These are phyloP conservation scores for Neobulgaria alba DNA, from an alignment of 2,329 filamentous ascomycete species.

Conservation along the genomic window DNA sequence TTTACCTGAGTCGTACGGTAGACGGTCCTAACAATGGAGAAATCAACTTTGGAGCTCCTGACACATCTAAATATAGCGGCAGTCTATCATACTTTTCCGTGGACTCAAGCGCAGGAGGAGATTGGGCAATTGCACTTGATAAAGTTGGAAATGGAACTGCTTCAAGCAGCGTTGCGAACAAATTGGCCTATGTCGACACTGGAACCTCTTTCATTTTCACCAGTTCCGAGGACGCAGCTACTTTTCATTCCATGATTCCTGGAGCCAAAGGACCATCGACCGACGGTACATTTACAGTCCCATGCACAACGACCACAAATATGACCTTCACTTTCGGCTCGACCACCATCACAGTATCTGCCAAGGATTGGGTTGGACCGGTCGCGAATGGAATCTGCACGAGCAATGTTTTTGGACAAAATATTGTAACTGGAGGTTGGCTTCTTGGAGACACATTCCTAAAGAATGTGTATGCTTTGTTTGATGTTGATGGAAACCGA, in stretches of 20 bases:
- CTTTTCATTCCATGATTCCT: conserved; percentile 60
- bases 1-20: conserved; percentile 58
- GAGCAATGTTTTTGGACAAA: conserved; percentile 67
- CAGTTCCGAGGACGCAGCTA: conserved; percentile 55
- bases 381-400: conserved; percentile 39
- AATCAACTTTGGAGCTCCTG: conserved; percentile 65
- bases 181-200: conserved; percentile 69
- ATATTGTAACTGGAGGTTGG: conserved; percentile 59
- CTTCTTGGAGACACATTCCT: conserved; percentile 79
- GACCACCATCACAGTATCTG: conserved; percentile 55
- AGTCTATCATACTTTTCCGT: conserved; percentile 58
- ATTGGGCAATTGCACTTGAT: conserved; percentile 67
- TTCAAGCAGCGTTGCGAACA: conserved; percentile 36
- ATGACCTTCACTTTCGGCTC: conserved; percentile 62
- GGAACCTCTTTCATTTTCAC: conserved; percentile 75
- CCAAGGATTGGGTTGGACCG: conserved; percentile 59
- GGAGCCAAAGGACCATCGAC: conserved; percentile 40
- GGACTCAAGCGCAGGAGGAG: conserved; percentile 39
- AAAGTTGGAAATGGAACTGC: conserved; percentile 52
- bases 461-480: conserved; percentile 83
- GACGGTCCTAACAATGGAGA: conserved; percentile 65
- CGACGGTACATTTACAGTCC: conserved; percentile 59
- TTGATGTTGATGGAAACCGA: conserved; percentile 61
- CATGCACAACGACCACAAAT: conserved; percentile 56
- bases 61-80: conserved; percentile 58